Conservation (phyloP, 371 early-diverging fungal species). For the Mortierella sp. region DNA sequence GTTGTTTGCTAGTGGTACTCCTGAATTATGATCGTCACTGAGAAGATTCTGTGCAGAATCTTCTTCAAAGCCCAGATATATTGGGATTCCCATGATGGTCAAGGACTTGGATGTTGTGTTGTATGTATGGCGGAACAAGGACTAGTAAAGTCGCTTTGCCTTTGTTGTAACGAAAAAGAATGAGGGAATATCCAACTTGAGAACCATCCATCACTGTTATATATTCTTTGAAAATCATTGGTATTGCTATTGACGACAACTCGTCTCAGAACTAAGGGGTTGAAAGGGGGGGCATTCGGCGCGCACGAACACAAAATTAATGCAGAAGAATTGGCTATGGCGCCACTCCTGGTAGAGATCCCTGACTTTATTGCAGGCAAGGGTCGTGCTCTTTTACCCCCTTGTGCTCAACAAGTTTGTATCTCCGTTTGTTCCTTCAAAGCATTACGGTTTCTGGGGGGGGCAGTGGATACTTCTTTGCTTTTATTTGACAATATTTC, state of each 20-base stretch:
- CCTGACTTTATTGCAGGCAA: not conserved
- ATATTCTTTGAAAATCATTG: not conserved
- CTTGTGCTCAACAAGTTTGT: not conserved
- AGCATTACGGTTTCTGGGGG: too few relatives aligned
- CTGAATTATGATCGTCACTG: not conserved
- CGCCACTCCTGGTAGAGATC: not conserved
- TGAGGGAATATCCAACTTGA: not conserved
- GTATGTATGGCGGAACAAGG: not conserved
- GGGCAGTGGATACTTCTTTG: too few relatives aligned
- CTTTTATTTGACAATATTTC: too few relatives aligned
- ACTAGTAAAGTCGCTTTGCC: too few relatives aligned
- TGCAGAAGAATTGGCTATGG: not conserved
- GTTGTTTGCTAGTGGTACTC: not conserved
- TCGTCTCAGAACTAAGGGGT: not conserved
- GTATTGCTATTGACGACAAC: not conserved
- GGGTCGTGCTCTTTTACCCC: not conserved
- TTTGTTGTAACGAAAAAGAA: not conserved
- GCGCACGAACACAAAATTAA: not conserved
- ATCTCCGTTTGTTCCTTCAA: too few relatives aligned
- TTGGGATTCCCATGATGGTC: slow-evolving; percentile 8
- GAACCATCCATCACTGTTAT: not conserved
- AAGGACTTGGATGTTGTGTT: not conserved
- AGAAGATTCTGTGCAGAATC: not conserved
- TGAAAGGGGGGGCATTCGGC: not conserved
- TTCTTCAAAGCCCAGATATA: not conserved